phyloP scores from a whole-genome alignment of 2,329 filamentous ascomycete genomes.

The Teratosphaeriaceae sp. region DNA sequence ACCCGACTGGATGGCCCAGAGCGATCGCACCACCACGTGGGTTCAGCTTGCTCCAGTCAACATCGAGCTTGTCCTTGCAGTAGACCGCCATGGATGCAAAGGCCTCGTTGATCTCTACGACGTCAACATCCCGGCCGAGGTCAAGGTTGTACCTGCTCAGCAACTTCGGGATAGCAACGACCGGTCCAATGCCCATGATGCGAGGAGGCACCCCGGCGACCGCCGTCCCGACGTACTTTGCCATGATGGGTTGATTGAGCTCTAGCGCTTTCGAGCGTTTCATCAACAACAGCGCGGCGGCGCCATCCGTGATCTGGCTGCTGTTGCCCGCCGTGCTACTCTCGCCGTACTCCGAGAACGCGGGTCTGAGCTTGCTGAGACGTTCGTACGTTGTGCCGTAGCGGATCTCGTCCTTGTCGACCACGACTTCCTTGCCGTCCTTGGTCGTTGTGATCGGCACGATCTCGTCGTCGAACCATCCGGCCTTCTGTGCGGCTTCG shows the following conservation, averaged over 20 bases:
- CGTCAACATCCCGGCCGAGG: conserved; percentile 73
- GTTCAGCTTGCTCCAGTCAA: conserved; percentile 74
- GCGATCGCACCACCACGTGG: conserved; percentile 75
- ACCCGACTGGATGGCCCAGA: conserved; percentile 73
- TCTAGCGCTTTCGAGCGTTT: conserved; percentile 83
- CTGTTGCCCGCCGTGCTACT: conserved; percentile 88
- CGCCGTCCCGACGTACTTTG: conserved; percentile 89
- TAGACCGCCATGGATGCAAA: conserved; percentile 91
- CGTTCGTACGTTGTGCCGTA: conserved; percentile 81
- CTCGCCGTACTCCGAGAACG: conserved; percentile 85
- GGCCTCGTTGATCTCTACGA: conserved; percentile 94
- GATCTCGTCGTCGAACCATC: conserved; percentile 92
- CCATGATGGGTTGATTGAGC: conserved; percentile 84
- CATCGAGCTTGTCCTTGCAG: conserved; percentile 46
- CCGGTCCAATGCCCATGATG: conserved; percentile 93
- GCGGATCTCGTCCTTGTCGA: conserved; percentile 83
- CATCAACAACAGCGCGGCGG: conserved; percentile 86
- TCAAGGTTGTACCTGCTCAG: conserved; percentile 70
- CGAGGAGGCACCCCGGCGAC: conserved; percentile 84
- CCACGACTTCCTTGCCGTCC: conserved; percentile 66
- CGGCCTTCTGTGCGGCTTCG: conserved; percentile 82
- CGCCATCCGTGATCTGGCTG: conserved; percentile 90
- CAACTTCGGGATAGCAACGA: conserved; percentile 69
- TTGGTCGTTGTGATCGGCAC: conserved; percentile 75
- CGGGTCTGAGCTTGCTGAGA: conserved; percentile 76